Evolutionary conservation across 2,329 filamentous ascomycete species (phyloP).

Genomic region (Cryphonectria radicalis): DNA sequence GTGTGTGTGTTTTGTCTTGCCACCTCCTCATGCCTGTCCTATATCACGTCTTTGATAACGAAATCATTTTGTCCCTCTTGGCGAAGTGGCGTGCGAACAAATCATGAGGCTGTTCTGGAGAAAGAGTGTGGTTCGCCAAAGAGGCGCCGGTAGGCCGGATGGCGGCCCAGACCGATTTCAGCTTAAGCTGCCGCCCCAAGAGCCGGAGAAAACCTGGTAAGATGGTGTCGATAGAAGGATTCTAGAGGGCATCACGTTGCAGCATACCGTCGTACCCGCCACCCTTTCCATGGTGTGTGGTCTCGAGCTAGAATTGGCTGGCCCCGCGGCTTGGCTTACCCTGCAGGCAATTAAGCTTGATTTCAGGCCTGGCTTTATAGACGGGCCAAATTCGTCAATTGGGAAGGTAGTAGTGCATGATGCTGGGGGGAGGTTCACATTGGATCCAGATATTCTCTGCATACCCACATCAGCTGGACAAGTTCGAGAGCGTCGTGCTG

Average conservation of each 20-base stretch:
- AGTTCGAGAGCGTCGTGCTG: slow-evolving; percentile 1
- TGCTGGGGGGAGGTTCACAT: neutral
- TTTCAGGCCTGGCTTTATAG: slow-evolving; percentile 5
- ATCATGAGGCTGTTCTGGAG: neutral
- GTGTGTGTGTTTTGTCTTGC: neutral
- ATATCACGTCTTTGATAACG: slow-evolving; percentile 3
- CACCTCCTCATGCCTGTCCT: neutral
- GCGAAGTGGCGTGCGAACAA: neutral
- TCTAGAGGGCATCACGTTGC: slow-evolving; percentile 7
- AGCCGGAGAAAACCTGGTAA: neutral
- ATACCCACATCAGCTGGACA: neutral
- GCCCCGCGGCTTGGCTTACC: neutral
- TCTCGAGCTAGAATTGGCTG: neutral
- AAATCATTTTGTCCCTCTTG: neutral
- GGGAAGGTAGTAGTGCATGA: slow-evolving; percentile 23
- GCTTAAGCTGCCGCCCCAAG: neutral
- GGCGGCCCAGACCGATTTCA: neutral
- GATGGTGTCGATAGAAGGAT: neutral
- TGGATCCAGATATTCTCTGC: slow-evolving; percentile 14
- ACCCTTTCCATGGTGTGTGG: neutral
- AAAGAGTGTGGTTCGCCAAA: neutral
- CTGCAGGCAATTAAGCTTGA: slow-evolving; percentile 15
- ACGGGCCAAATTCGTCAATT: slow-evolving; percentile 4
- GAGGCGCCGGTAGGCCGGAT: neutral
- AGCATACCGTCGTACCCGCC: neutral